Base-by-base conservation (phyloP, 139 green algal genomes). In the Chlamydomonas sp. region DNA sequence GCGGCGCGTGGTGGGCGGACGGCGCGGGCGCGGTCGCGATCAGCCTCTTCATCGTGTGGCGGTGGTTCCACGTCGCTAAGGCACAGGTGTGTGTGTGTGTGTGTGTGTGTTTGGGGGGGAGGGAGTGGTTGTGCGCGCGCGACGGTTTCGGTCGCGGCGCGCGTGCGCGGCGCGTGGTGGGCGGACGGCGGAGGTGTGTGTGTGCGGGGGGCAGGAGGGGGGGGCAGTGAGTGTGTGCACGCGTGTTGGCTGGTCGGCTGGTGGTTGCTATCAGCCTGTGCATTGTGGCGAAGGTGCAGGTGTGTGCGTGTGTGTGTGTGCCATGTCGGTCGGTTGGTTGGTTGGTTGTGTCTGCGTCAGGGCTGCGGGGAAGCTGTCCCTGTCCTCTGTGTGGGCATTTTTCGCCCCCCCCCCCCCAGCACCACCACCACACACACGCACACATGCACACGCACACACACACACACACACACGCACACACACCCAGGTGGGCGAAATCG, bases 31-130 rank as follows among this genome's bases (percentile, higher is more conserved):
- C 78, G 6, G 78, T 91, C 0, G 13, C 77, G 1, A 90, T 92
- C 48, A 82, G 69, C 6, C 4, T 85, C 3, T 88, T 87, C 75
- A 91, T 94, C 39, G 78, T 91, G 28, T 79, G 48, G 24, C 79
- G 75, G 20, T 94, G 88, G 88, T 57, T 79, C 6, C 37, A 69
- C 24, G 87, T 94, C 31, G 83, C 78, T 5, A 86, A 82, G 63
- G 63, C 78, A 60, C 85, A 93, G 76, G 78, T 87, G 49, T 3
- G 66, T 8, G 13, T 13, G n/a, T n/a, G n/a, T n/a, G n/a, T n/a
- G n/a, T n/a, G n/a, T n/a, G n/a, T n/a, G n/a, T n/a, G n/a, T n/a
- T n/a, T n/a, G n/a, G n/a, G n/a, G n/a, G n/a, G n/a, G n/a, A n/a
- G n/a, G n/a, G n/a, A n/a, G n/a, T n/a, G n/a, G n/a, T n/a, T n/a